Evolutionary conservation across 192 early-diverging fungal genomes (phyloP), one percentile per base, ranked within the genome.

Genomic region (Backusella sp.): DNA sequence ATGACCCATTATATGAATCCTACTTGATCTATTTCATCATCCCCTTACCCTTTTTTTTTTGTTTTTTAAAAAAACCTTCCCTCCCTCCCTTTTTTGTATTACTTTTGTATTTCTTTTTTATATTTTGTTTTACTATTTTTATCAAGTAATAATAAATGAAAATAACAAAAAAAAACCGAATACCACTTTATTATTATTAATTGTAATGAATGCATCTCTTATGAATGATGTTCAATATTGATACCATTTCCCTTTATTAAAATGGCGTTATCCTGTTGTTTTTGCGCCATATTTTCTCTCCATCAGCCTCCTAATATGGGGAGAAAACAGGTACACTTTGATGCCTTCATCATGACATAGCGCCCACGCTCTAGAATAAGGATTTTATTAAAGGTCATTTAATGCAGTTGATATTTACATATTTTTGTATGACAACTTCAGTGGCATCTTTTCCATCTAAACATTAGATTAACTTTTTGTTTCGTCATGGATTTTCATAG

Each of bases 41-140:
- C 19, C 19, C 8, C n/a, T n/a, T n/a, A 7, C 8, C 21, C 52
- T 53, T 17, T 53, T 8, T 53, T 9, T 21, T 53, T 53, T 53
- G 6, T 53, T 21, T 7, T 23, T 23, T 6, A 53, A 53, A 5
- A 53, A 2, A 53, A 21, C 21, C 0, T 7, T 23, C 17, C 17
- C n/a, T 15, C 15, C 15, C 15, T 49, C 17, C 2, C 0, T 53
- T 53, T 70, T 73, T 35, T 44, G 49, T 56, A 52, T 59, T 4
- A 52, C 49, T 44, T 73, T 44, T 53, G 21, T 73, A 12, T 73
- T 59, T 59, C 14, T 73, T 53, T 53, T 73, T 44, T 73, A 32
- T 35, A 3, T 73, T 35, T 73, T 59, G 1, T 49, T 49, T 28
- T 39, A 14, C 37, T 53, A 21, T 53, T 53, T 8, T 53, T 49